Evolutionary conservation across 2,329 filamentous ascomycete species (phyloP).

Genomic region (Diaporthe sp.): DNA sequence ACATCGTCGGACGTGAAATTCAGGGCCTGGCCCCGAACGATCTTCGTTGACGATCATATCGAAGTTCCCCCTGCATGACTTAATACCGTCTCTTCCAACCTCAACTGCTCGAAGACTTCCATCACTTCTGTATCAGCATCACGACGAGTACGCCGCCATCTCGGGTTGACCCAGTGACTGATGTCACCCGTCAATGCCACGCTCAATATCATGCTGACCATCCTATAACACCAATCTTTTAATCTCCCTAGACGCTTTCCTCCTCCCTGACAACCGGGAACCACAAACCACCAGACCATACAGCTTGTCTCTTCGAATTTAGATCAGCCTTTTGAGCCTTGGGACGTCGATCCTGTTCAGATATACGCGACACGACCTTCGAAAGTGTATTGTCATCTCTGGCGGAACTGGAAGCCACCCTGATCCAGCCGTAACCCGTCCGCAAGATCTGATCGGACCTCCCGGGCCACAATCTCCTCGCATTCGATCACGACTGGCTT

Average conservation of each 20-base stretch:
- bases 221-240: constrained; percentile 34
- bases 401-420: background rate
- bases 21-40: constrained; percentile 33
- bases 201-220: constrained; percentile 35
- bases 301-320: background rate
- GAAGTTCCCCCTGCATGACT: constrained; percentile 18
- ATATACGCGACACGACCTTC: background rate
- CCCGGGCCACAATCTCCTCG: background rate
- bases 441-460: background rate
- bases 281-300: background rate
- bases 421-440: background rate
- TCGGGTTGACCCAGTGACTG: constrained; percentile 16
- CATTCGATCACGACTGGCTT: background rate
- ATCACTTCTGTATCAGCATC: constrained; percentile 12
- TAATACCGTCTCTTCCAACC: constrained; percentile 9
- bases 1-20: constrained; percentile 32
- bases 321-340: constrained; percentile 15
- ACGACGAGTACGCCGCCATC: constrained; percentile 16
- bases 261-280: background rate
- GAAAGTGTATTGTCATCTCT: background rate
- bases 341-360: constrained; percentile 1
- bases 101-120: background rate
- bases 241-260: constrained; percentile 21
- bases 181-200: constrained; percentile 36
- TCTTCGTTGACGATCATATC: constrained; percentile 32